Percentiles rank a stretch among this genome's conserved stretches.
These are phyloP conservation scores for Xylariaceae sp. DNA, from an alignment of 2,329 filamentous ascomycete genomes.

Conservation along the genomic window DNA sequence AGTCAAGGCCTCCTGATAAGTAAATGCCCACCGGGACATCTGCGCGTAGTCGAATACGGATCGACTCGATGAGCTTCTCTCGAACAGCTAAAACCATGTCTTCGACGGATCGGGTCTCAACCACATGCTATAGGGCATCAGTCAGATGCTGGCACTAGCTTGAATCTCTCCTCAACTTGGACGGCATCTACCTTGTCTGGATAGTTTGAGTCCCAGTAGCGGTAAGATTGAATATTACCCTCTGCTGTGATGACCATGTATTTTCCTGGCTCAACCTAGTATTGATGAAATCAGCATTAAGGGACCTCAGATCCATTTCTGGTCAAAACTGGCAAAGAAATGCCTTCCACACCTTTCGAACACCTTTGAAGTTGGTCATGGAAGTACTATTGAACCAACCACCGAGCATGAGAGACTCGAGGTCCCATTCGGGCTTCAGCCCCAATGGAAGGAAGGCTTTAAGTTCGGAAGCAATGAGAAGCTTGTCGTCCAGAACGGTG, in stretches of 20 bases:
- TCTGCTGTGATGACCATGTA: slow-evolving; percentile 38
- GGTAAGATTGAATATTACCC: slow-evolving; percentile 4
- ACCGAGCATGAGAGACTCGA: slow-evolving; percentile 42
- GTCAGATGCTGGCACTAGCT: too few species aligned
- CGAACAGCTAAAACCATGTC: slow-evolving; percentile 50
- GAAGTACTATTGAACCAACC: slow-evolving; percentile 29
- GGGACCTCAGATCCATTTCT: too few species aligned
- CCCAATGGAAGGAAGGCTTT: slow-evolving; percentile 51
- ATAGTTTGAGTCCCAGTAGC: slow-evolving; percentile 4
- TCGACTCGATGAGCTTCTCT: slow-evolving; percentile 45
- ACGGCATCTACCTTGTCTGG: slow-evolving; percentile 10
- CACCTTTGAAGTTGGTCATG: slow-evolving; percentile 48
- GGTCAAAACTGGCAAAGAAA: too few species aligned
- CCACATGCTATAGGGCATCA: too few species aligned
- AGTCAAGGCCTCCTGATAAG: slow-evolving; percentile 55
- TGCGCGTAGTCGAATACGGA: slow-evolving; percentile 50
- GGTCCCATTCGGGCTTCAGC: slow-evolving; percentile 51
- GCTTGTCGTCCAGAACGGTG: slow-evolving; percentile 36
- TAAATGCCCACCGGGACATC: slow-evolving; percentile 57
- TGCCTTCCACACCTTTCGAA: slow-evolving; percentile 32
- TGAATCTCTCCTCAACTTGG: too few species aligned
- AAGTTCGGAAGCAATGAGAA: slow-evolving; percentile 50
- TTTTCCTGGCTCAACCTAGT: slow-evolving; percentile 35
- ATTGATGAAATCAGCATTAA: too few species aligned
- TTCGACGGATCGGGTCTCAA: slow-evolving; percentile 34